Base-by-base conservation (phyloP, 225 moss, liverwort and hornwort genomes). In the Polytrichum commune region DNA sequence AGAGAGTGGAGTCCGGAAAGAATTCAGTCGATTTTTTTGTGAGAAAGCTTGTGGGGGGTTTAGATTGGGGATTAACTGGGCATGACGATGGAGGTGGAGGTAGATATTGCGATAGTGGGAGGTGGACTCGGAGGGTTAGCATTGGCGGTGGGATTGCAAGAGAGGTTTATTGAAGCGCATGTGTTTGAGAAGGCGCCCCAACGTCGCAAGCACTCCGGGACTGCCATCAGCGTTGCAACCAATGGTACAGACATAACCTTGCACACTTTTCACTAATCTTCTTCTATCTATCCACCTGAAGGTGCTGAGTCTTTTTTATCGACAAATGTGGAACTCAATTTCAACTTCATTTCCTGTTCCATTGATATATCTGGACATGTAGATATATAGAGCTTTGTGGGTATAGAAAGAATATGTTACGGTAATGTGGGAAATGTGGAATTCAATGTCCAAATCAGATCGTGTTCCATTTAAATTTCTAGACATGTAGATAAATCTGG, bases 101-200 rank as follows among this genome's bases (percentile, higher is more conserved):
- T 26, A 26, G 26, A 26, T 1, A 74, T 88, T 7, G 81, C 81
- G 28, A 87, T 88, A 6, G 81, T 82, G 9, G 88, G 85, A 27
- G 88, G 88, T 7, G 90, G 83, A 6, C 32, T 88, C 27, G 79
- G 66, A 22, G 85, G 87, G 10, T 26, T 88, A 25, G 85, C 81
- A 6, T 62, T 88, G 16, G 90, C 83, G 13, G 35, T 87, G 61
- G 90, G 87, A 20, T 57, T 90, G 53, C 90, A 88, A 63, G 87
- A 79, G 64, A 78, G 85, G 54, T 80, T 82, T 53, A 87, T 90
- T 54, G 71, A 72, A 62, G 76, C 77, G 18, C 78, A 76, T 27
- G 81, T 90, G 10, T 87, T 87, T 30, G 87, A 90, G 71, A 90
- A 81, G 69, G 63, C 28, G 24, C 46, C 69, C 8, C 71, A 64